Percentiles rank a stretch among this genome's conserved stretches.
Evolutionary conservation across 768 basidiomycete genomes (phyloP).

Genomic region (Ramaria sp.): DNA sequence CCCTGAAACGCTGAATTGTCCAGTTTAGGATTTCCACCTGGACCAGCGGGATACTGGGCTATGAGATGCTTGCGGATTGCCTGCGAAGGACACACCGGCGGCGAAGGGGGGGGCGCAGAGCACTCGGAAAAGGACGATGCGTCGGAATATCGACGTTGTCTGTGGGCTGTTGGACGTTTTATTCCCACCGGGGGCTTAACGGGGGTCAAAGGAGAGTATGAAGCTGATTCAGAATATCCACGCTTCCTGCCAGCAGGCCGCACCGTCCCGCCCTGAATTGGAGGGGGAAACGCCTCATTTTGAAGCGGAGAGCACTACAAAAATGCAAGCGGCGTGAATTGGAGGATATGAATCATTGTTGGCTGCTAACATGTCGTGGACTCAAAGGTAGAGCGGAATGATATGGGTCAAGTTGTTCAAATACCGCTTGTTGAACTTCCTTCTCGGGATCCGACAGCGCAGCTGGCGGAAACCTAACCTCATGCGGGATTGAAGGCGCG

Average conservation of each 20-base stretch:
- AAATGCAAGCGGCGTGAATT: background rate
- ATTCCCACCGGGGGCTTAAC: background rate
- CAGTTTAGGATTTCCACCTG: background rate
- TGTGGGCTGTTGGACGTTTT: background rate
- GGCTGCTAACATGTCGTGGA: background rate
- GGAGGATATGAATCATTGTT: background rate
- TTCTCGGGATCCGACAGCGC: background rate
- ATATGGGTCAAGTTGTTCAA: background rate
- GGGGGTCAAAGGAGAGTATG: background rate
- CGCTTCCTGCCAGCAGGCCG: background rate
- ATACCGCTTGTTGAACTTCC: slow-evolving; percentile 11
- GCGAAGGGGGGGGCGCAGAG: background rate
- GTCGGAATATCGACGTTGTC: background rate
- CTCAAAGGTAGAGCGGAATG: background rate
- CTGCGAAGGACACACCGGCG: background rate
- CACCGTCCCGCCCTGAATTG: background rate
- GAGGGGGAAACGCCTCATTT: background rate
- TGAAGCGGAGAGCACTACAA: background rate
- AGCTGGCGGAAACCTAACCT: background rate
- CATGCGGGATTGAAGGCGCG: background rate
- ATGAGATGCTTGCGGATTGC: background rate
- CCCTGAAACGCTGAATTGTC: background rate
- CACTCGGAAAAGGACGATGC: background rate
- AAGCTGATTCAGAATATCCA: background rate
- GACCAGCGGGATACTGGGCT: background rate